Evolutionary conservation across 192 early-diverging fungal genomes (phyloP).

Genomic region (Lobosporangium transversale): DNA sequence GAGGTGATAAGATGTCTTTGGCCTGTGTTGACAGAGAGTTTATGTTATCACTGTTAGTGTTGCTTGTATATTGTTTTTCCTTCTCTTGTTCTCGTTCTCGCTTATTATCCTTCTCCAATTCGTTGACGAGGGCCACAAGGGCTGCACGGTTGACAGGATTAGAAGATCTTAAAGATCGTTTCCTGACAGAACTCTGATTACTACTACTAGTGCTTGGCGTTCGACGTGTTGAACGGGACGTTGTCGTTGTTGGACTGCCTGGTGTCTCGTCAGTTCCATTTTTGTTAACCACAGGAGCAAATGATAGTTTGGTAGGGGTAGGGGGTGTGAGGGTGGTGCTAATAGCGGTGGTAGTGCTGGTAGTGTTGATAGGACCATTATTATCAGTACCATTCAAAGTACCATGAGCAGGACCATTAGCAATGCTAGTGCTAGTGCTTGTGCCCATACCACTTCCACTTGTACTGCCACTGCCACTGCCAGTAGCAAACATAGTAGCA

Average conservation of each 20-base stretch:
- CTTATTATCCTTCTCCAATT: constrained; percentile 43
- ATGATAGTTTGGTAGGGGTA: background rate
- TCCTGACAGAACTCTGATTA: constrained; percentile 19
- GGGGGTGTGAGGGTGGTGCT: background rate
- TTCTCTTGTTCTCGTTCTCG: constrained; percentile 15
- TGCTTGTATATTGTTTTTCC: constrained; percentile 1
- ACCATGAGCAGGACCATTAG: too few relatives aligned
- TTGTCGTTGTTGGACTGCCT: too few relatives aligned
- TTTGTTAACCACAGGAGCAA: background rate
- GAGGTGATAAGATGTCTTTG: too few relatives aligned
- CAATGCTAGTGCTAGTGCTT: too few relatives aligned
- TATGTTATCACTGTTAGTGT: background rate
- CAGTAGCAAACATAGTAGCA: too few relatives aligned
- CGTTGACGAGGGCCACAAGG: constrained; percentile 43
- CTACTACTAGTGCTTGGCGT: too few relatives aligned
- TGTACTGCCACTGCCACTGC: too few relatives aligned
- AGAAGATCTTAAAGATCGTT: constrained; percentile 37
- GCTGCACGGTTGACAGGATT: constrained; percentile 39
- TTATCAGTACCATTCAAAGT: background rate
- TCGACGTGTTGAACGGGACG: too few relatives aligned
- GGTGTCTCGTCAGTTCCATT: background rate
- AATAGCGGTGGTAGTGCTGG: background rate
- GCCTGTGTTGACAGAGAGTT: background rate
- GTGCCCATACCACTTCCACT: too few relatives aligned
- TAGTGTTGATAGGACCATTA: background rate